Evolutionary conservation across 768 basidiomycete genomes (phyloP), one percentile per base, ranked within the genome.

Genomic region (Psilocybe subaeruginosa): DNA sequence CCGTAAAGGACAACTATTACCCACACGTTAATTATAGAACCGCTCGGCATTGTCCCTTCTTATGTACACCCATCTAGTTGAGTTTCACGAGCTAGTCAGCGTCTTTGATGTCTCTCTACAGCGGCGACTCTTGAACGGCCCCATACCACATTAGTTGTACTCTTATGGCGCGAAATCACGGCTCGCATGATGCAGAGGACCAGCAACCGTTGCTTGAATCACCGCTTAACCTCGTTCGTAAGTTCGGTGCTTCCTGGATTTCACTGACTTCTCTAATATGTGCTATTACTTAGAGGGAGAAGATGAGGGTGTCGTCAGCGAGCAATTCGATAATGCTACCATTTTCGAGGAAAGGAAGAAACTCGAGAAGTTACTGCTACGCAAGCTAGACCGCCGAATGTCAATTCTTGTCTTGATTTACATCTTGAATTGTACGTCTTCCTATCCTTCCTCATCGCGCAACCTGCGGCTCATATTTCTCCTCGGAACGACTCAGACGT

Each of bases 321-420:
- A 29, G n/a, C 56, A 23, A 37, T 12, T 8, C 27, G 43, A 47
- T 11, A 47, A 55, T 8, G 57, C 27, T 1, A 46, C 29, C 14
- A n/a, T 43, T 46, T 27, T 29, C 4, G 82, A 81, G 56, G 75
- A 71, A 16, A 77, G 84, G 48, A 74, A 70, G 60, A 70, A 50
- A 35, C 73, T 87, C 9, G 87, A 88, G 70, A 76, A 72, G 56
- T 80, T 75, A 60, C 75, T 88, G 14, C 63, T 88, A 63, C 72
- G 76, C 61, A 89, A 88, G 67, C 64, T 89, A 59, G 86, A 89
- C 68, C 65, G 81, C 23, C 79, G 83, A 12, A 84, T 86, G 83
- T 80, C 80, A 45, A 81, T 86, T 46, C 69, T 86, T 59, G 74
- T 85, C 16, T 59, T 83, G 45, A 84, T 85, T 57, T 84, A 85